Conservation (phyloP, 345 rosid genomes). For the Brassica napus region Da-Ae NC_063446.1:65963501-65964000, state of each 20-base stretch:
- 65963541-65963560: neutral
- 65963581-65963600: neutral
- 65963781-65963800: neutral
- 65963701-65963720: neutral
- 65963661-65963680: neutral
- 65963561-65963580: neutral
- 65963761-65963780: neutral
- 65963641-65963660: neutral
- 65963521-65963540: neutral
- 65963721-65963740: neutral
- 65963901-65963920: neutral
- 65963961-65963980: neutral
- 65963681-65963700: neutral
- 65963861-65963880: neutral
- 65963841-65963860: neutral
- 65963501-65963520: neutral
- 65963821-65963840: neutral
- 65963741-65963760: neutral
- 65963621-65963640: neutral
- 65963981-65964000: conserved; percentile 2
- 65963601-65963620: neutral
- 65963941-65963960: neutral
- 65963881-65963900: neutral
- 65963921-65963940: neutral
- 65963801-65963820: neutral